Evolutionary conservation across 208 protist genomes (phyloP), one percentile per base, ranked within the genome.

Genomic region (Acanthamoeba triangularis): DNA sequence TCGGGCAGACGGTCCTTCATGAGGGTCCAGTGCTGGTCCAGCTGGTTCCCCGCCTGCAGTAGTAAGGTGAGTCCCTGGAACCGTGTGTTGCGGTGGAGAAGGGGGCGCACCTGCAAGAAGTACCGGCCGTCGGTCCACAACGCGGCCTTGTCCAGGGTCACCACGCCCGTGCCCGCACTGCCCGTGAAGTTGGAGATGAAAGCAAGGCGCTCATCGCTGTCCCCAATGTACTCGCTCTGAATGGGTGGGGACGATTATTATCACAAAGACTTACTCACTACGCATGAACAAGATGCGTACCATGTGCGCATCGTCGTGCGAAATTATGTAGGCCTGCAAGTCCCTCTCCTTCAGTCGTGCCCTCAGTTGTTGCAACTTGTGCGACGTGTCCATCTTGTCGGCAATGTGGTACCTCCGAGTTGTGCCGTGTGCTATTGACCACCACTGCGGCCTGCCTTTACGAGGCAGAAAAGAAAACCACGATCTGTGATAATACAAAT

Each of bases 81-180:
- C n/a, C 11, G 35, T 84, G 13, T 67, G 80, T 37, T 23, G n/a
- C 30, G 33, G 33, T 88, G 52, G 8, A n/a, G 18, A 18, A 41
- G n/a, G 25, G 82, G 35, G 25, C 30, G 97, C 1, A 99, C 99
- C 85, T 99, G 99, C 35, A 99, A 65, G 97, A 98, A 99, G 97
- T 99, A 99, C 44, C 99, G 98, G 8, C 99, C 99, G 95, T 99
- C 99, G 5, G 99, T 99, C 99, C 99, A 99, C 49, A 99, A 97
- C 11, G 98, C 98, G 52, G 98, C 95, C 72, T 96, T 18, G 8
- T 98, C 25, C 1, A 37, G 25, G 13, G 97, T 97, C 2, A 99
- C 95, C 7, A 98, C 87, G 16, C 96, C 98, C 63, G 96, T 96
- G 52, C 99, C 99, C 4, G 99, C 97, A 41, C 98, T 99, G 85